Base-by-base conservation (phyloP, 2,329 filamentous ascomycete species). In the Colletotrichum aenigma region DNA sequence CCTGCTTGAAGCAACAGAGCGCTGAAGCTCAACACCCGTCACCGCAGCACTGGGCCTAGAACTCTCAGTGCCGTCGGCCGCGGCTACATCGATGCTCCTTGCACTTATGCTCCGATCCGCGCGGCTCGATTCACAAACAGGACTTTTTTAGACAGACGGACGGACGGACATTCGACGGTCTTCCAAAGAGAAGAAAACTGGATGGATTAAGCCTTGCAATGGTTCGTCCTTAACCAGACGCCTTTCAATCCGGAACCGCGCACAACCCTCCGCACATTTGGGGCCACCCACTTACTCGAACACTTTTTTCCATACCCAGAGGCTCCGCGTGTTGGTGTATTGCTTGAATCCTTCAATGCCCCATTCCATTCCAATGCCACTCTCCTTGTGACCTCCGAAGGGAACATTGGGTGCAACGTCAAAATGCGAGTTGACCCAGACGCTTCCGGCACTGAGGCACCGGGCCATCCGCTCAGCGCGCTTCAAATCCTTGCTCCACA, bases 341-440 rank as follows among this genome's bases (percentile, higher is more conserved):
- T 77, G 76, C 78, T 83, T 84, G 48, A 86, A 76, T 0, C 85
- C 84, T 18, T 82, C 82, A n/a, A 85, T 36, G 1, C 86, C 87
- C 79, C 81, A 87, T 67, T 91, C 89, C 70, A 84, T 83, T 0
- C 89, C 89, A 2, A 90, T 78, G 0, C 89, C 89, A 66, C 88
- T 90, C 38, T 86, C 77, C 81, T 91, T 91, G 78, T 88, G 86
- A 0, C 90, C 89, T 1, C 87, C 87, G 76, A 88, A 90, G 0
- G 88, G 85, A 4, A 83, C 83, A 3, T 83, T 77, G 0, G 85
- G 82, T 0, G 80, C 79, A 0, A 86, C 52, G 10, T 86, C 84
- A n/a, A 85, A 85, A 76, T 87, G 85, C 0, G 81, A 80, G 82
- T 93, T 93, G 77, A 93, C 88, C 89, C 90, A 93, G 2, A 93